Evolutionary conservation across 2,329 filamentous ascomycete genomes (phyloP), one percentile per base, ranked within the genome.

Genomic region (Colletotrichum sp.): DNA sequence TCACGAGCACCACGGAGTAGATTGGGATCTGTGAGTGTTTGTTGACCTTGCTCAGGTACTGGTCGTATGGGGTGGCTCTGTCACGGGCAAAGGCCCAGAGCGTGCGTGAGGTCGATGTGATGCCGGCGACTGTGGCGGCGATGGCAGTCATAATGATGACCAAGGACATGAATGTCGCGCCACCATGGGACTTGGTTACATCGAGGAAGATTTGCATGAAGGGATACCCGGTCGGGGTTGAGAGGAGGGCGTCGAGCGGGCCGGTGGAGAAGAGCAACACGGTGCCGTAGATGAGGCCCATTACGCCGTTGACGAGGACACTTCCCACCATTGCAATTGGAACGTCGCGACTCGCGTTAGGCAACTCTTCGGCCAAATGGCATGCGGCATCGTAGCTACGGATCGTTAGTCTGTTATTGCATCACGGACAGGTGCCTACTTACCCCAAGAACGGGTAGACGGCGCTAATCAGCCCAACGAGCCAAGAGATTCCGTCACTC

Each of bases 251-350:
- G 1, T 86, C 79, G 2, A 88, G 80, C 24, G 84, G 80, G 0
- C 86, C 86, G 1, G 87, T 83, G 1, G 83, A 85, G 79, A 85
- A 90, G 2, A 89, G 80, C 0, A 90, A 79, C 7, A 88, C 80
- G 68, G 87, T 81, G 36, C 81, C 82, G 76, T 85, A 88, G 5
- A 81, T 80, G 3, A 89, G 80, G 5, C 87, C 88, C 64, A 89
- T 83, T 1, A 89, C 65, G 0, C 87, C 87, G 66, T 89, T 89
- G 48, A 87, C 79, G 0, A 83, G 67, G 3, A 83, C 81, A 52
- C 81, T 82, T 6, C 82, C 82, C 0, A 85, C 77, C 82, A 84
- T 84, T 7, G 83, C 83, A 7, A 83, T 43, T 0, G 83, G 83
- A 0, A 84, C 83, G 26, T 83, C 81, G 0, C 82, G 80, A n/a